Conservation (phyloP, 106 monocot species). For the Acanthochlamys bracteata region DNA sequence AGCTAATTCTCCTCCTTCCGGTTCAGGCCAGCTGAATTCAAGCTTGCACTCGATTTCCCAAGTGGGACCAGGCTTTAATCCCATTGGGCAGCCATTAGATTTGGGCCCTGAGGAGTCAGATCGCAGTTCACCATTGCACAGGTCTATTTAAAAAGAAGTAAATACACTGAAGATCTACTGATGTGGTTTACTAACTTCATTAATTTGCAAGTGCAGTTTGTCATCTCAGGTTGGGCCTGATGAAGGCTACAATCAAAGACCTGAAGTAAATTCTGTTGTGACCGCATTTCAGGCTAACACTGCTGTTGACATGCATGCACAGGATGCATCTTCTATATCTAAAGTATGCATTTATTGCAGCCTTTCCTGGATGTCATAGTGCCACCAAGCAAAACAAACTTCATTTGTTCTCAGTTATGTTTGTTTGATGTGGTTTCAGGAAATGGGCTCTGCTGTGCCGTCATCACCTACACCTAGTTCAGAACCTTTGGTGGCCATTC, state of each 20-base stretch:
- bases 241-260: conserved; percentile 24
- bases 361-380: too few species aligned
- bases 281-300: conserved; percentile 29
- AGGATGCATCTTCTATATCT: conserved; percentile 20
- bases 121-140: conserved; percentile 28
- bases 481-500: conserved; percentile 31
- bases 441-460: conserved; percentile 36
- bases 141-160: conserved; percentile 11
- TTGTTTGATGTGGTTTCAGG: conserved; percentile 34
- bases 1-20: conserved; percentile 29
- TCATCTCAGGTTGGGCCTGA: conserved; percentile 19
- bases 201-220: conserved; percentile 6
- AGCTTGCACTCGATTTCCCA: conserved; percentile 35
- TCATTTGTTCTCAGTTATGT: conserved; percentile 12
- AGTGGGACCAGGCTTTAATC: conserved; percentile 36
- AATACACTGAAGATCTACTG: not conserved
- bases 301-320: conserved; percentile 43
- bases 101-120: conserved; percentile 46
- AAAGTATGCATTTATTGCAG: conserved; percentile 33
- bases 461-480: conserved; percentile 24
- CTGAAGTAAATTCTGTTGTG: conserved; percentile 30
- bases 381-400: not conserved
- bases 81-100: conserved; percentile 39
- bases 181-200: not conserved
- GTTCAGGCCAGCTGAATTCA: conserved; percentile 30